These are phyloP conservation scores for Miamiensis avidus DNA, from an alignment of 169 alveolate species.

Conservation along the genomic window DNA sequence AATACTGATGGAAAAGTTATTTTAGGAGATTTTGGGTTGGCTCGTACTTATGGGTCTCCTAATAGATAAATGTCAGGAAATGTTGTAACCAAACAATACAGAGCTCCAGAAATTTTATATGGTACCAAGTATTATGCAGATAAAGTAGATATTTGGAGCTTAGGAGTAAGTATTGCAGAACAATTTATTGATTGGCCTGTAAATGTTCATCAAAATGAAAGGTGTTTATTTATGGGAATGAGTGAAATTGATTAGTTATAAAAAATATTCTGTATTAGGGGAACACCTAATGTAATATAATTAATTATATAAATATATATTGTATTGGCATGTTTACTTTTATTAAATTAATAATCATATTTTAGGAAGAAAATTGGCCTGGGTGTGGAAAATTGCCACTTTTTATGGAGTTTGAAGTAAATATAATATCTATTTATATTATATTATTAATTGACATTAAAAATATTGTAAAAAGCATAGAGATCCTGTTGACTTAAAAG, in stretches of 20 bases:
- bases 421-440: too few species aligned
- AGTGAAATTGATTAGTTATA: neutral
- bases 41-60: conserved; percentile 19
- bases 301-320: neutral
- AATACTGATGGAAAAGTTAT: conserved; percentile 10
- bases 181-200: neutral
- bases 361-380: conserved; percentile 8
- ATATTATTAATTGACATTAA: too few species aligned
- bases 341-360: neutral
- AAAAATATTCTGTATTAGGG: conserved; percentile 4
- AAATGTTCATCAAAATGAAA: neutral
- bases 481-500: neutral
- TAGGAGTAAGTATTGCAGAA: conserved; percentile 7
- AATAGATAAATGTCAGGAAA: conserved; percentile 4
- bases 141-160: conserved; percentile 16
- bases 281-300: conserved; percentile 16
- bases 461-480: neutral
- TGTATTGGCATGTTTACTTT: neutral
- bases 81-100: neutral
- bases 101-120: conserved; percentile 21
- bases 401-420: neutral
- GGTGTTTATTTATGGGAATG: neutral
- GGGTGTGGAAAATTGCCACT: conserved; percentile 1
- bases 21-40: conserved; percentile 15
- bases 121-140: conserved; percentile 5